Evolutionary conservation across 345 rosid species (phyloP).

Genomic region (Leavenworthia alabamica): DNA sequence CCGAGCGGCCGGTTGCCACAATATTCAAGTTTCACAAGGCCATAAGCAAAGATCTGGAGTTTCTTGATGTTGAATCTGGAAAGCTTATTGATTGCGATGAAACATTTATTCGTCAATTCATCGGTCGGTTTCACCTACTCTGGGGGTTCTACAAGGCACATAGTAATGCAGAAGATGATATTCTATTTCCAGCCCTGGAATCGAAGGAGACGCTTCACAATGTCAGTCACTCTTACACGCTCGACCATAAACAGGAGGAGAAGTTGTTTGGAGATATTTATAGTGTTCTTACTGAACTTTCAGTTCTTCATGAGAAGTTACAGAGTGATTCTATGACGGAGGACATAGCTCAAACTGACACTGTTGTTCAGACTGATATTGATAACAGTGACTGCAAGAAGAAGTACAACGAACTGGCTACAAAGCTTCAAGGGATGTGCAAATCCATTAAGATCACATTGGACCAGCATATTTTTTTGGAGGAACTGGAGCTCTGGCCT

Average conservation of each 20-base stretch:
- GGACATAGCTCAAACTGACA: constrained; percentile 27
- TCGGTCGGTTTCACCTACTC: constrained; percentile 73
- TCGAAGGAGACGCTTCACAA: constrained; percentile 91
- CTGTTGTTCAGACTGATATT: constrained; percentile 26
- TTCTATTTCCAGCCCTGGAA: constrained; percentile 87
- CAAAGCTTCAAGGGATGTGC: constrained; percentile 92
- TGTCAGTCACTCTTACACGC: constrained; percentile 87
- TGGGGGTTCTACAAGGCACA: constrained; percentile 95
- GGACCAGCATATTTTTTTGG: constrained; percentile 80
- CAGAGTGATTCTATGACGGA: constrained; percentile 26
- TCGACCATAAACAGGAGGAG: constrained; percentile 92
- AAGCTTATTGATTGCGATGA: constrained; percentile 68
- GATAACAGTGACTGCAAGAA: constrained; percentile 30
- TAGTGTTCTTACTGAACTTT: constrained; percentile 57
- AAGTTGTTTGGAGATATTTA: constrained; percentile 80
- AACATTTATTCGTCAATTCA: constrained; percentile 61
- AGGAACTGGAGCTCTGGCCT: constrained; percentile 91
- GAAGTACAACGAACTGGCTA: constrained; percentile 64
- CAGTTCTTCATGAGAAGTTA: constrained; percentile 48
- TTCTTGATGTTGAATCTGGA: constrained; percentile 81
- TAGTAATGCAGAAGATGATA: constrained; percentile 95
- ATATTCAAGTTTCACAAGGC: constrained; percentile 91
- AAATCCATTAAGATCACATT: constrained; percentile 74
- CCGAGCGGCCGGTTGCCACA: constrained; percentile 74
- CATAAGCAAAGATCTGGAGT: constrained; percentile 82